These are phyloP conservation scores for Phytophthora syringae DNA, from an alignment of 352 stramenopile species.

Conservation along the genomic window DNA sequence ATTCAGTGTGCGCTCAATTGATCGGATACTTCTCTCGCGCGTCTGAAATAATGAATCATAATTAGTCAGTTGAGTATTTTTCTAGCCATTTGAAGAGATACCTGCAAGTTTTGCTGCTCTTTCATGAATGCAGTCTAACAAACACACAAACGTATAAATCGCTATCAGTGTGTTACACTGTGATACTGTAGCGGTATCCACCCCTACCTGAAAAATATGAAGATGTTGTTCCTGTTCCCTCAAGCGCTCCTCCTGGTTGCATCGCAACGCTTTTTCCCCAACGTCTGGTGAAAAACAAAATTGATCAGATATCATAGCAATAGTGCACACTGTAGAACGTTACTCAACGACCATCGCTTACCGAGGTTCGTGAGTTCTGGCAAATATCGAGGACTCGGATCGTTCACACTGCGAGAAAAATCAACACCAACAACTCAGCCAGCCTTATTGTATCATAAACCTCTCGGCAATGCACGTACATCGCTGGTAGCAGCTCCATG, in stretches of 20 bases:
- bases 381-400: slow-evolving; percentile 4
- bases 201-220: slow-evolving; percentile 36
- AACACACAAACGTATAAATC: no score
- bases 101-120: slow-evolving; percentile 46
- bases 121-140: slow-evolving; percentile 34
- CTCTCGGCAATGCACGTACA: neutral
- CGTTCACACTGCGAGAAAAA: slow-evolving; percentile 5
- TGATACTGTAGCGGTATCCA: neutral
- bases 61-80: no score
- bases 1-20: slow-evolving; percentile 41
- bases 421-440: neutral
- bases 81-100: slow-evolving; percentile 9
- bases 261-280: slow-evolving; percentile 1
- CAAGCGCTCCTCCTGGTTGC: slow-evolving; percentile 41
- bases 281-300: slow-evolving; percentile 6
- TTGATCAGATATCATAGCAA: neutral
- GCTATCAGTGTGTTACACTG: no score
- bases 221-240: slow-evolving; percentile 43
- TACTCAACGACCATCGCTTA: neutral
- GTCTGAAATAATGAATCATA: slow-evolving; percentile 22
- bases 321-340: neutral
- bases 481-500: neutral
- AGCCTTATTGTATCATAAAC: neutral
- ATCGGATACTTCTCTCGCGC: slow-evolving; percentile 41
- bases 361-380: slow-evolving; percentile 9